phyloP scores from a whole-genome alignment of 2,329 filamentous ascomycete genomes.

The Cryphonectria naterciae region DNA sequence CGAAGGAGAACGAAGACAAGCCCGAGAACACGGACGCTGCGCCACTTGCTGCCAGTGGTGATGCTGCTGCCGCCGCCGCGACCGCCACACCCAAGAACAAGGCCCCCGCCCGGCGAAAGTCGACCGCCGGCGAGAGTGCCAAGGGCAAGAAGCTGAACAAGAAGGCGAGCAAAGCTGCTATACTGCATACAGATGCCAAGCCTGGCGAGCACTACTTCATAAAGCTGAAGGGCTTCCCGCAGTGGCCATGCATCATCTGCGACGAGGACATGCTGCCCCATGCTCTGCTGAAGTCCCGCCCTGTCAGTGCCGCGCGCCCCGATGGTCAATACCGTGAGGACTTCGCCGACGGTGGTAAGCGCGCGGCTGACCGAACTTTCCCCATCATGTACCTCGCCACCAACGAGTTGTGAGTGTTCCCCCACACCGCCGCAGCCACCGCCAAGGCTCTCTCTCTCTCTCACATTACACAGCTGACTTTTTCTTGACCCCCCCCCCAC shows the following conservation, averaged over 20 bases:
- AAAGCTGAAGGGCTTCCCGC: slow-evolving; percentile 90
- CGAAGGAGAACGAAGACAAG: slow-evolving; percentile 42
- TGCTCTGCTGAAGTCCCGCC: slow-evolving; percentile 74
- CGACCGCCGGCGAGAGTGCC: slow-evolving; percentile 62
- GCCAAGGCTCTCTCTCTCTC: slow-evolving; percentile 14
- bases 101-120: slow-evolving; percentile 72
- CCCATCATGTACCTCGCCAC: slow-evolving; percentile 94
- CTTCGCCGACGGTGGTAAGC: slow-evolving; percentile 86
- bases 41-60: slow-evolving; percentile 36
- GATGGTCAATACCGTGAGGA: slow-evolving; percentile 89
- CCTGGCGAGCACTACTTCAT: slow-evolving; percentile 92
- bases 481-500: not conserved
- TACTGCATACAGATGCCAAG: slow-evolving; percentile 76
- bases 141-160: slow-evolving; percentile 82
- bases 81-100: slow-evolving; percentile 47
- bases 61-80: slow-evolving; percentile 39
- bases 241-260: slow-evolving; percentile 93
- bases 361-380: slow-evolving; percentile 81
- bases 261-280: slow-evolving; percentile 92
- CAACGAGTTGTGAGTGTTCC: slow-evolving; percentile 87
- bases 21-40: slow-evolving; percentile 33
- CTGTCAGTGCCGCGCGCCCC: slow-evolving; percentile 77
- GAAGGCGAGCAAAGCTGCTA: slow-evolving; percentile 77
- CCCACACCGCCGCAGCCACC: not conserved
- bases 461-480: slow-evolving; percentile 10